Evolutionary conservation across 1,139 yeast species (phyloP).

Genomic region (Saccharomycopsis hybrid): DNA sequence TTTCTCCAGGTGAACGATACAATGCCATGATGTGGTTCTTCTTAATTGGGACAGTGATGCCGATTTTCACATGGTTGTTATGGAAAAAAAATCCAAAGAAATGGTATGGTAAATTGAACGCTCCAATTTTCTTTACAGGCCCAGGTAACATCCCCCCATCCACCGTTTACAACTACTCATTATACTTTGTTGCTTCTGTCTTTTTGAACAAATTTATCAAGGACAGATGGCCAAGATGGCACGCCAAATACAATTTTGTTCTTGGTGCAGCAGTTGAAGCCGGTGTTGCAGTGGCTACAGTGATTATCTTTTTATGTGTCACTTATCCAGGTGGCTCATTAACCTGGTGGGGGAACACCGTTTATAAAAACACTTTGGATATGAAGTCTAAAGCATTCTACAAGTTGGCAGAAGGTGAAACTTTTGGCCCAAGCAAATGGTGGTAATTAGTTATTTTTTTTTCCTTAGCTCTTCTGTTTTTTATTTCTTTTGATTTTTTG

Average conservation of each 20-base stretch:
- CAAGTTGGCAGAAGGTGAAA: constrained; percentile 30
- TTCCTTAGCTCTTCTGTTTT: not conserved
- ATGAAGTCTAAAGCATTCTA: constrained; percentile 28
- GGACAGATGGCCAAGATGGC: constrained; percentile 46
- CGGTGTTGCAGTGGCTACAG: constrained; percentile 52
- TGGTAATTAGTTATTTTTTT: constrained; percentile 24
- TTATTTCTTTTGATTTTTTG: not conserved
- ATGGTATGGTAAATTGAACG: constrained; percentile 34
- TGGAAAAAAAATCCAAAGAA: constrained; percentile 42
- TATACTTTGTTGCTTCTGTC: constrained; percentile 30
- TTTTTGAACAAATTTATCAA: constrained; percentile 49
- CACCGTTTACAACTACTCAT: constrained; percentile 43
- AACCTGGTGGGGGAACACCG: constrained; percentile 45
- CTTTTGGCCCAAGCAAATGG: constrained; percentile 38
- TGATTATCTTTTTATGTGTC: constrained; percentile 45
- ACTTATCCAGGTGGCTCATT: constrained; percentile 39
- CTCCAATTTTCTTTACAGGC: constrained; percentile 48
- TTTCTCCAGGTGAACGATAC: constrained; percentile 33
- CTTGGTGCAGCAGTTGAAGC: constrained; percentile 51
- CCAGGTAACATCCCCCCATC: constrained; percentile 49
- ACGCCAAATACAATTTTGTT: constrained; percentile 61
- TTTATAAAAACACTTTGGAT: constrained; percentile 33
- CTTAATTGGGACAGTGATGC: constrained; percentile 40
- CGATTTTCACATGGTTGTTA: constrained; percentile 40
- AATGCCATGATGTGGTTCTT: constrained; percentile 39